Evolutionary conservation across 208 protist genomes (phyloP).

Genomic region (Jaenimonas drosophilae): DNA sequence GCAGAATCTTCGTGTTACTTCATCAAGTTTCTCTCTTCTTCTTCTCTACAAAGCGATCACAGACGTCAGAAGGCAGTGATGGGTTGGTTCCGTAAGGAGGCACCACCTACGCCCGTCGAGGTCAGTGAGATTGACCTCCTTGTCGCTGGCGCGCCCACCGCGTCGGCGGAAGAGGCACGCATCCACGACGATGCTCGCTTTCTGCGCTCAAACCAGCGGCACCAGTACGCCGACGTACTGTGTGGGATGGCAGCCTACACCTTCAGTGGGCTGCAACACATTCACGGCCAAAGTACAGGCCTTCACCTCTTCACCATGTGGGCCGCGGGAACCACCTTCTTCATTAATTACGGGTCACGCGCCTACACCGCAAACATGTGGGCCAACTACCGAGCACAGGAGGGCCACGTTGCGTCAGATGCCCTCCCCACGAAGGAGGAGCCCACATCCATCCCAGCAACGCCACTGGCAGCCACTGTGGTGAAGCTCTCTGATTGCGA

Average conservation of each 20-base stretch:
- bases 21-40: too few species aligned
- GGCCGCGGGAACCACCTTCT: constrained; percentile 56
- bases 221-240: constrained; percentile 39
- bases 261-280: constrained; percentile 51
- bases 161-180: constrained; percentile 19
- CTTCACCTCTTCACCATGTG: constrained; percentile 68
- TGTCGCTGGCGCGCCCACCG: constrained; percentile 25
- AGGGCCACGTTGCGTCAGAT: too few species aligned
- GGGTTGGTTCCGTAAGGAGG: too few species aligned
- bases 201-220: constrained; percentile 37
- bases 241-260: constrained; percentile 46
- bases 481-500: constrained; percentile 2
- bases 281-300: constrained; percentile 62
- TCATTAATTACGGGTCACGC: too few species aligned
- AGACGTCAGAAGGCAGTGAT: too few species aligned
- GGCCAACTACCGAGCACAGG: too few species aligned
- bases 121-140: constrained; percentile 45
- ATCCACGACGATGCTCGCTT: constrained; percentile 13
- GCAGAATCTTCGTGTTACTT: too few species aligned
- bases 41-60: too few species aligned
- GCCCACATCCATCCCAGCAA: not conserved
- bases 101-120: constrained; percentile 4
- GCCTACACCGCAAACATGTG: too few species aligned
- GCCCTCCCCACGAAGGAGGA: not conserved
- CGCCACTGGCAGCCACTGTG: constrained; percentile 1